A percentile compares a stretch with the other conserved stretches of the same genome.
Evolutionary conservation across 164 flowering plant genomes (phyloP).

Genomic region (Sedum album): DNA sequence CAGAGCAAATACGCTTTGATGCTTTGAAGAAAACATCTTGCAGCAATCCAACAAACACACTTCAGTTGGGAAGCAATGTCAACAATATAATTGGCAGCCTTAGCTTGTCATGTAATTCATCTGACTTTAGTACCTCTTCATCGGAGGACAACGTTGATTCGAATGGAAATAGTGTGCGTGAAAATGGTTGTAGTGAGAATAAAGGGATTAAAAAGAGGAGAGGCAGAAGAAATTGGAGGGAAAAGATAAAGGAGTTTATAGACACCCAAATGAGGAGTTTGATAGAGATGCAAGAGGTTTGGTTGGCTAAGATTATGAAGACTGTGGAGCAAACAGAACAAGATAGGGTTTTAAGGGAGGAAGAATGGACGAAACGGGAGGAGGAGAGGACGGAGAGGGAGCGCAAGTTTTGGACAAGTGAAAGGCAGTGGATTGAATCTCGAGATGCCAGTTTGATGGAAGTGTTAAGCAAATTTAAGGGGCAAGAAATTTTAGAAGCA

Average conservation of each 20-base stretch:
- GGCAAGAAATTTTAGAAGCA: conserved; percentile 12
- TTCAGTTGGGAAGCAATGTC: conserved; percentile 15
- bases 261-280: conserved; percentile 71
- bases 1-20: background rate
- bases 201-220: conserved; percentile 26
- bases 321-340: conserved; percentile 62
- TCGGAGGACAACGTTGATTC: conserved; percentile 31
- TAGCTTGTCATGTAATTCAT: conserved; percentile 60
- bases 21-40: background rate
- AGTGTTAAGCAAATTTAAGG: conserved; percentile 40
- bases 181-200: conserved; percentile 23
- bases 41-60: background rate
- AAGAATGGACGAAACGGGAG: conserved; percentile 78
- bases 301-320: conserved; percentile 69
- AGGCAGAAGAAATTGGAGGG: conserved; percentile 58
- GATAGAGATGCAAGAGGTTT: conserved; percentile 77
- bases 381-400: conserved; percentile 44
- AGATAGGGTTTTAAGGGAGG: conserved; percentile 62
- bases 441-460: conserved; percentile 67
- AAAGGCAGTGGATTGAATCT: conserved; percentile 77
- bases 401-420: conserved; percentile 60
- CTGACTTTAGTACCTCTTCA: conserved; percentile 56
- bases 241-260: conserved; percentile 64
- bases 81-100: conserved; percentile 33
- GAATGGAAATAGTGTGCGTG: conserved; percentile 12